Conservation (phyloP, 1,284 basidiomycete species). For the Cutaneotrichosporon cavernicola region DNA sequence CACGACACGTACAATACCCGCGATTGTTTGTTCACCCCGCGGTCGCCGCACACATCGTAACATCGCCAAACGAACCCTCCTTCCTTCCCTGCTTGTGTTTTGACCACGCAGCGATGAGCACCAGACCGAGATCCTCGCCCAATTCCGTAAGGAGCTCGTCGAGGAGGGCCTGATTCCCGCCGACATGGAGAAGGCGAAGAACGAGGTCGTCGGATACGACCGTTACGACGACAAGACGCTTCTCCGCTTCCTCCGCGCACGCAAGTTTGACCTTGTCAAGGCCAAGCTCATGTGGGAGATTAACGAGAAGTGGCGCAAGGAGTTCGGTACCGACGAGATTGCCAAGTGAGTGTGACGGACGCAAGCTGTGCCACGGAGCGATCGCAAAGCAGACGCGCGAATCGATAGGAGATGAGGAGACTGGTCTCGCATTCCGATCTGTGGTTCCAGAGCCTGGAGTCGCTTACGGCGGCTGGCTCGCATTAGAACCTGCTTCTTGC, state of each 20-base stretch:
- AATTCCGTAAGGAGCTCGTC: constrained; percentile 66
- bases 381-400: not conserved
- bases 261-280: constrained; percentile 83
- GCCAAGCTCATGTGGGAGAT: constrained; percentile 80
- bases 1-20: not conserved
- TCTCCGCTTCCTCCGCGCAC: constrained; percentile 84
- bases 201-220: constrained; percentile 55
- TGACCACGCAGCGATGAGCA: constrained; percentile 52
- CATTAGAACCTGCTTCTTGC: no score
- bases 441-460: not conserved
- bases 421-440: not conserved
- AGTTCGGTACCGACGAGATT: constrained; percentile 84
- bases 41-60: not conserved
- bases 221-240: constrained; percentile 77
- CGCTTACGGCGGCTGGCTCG: no score
- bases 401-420: not conserved
- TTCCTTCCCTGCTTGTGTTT: not conserved
- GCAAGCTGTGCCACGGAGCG: not conserved
- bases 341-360: constrained; percentile 61
- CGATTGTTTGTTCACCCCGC: not conserved
- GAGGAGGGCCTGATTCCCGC: constrained; percentile 44
- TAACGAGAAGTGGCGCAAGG: constrained; percentile 87
- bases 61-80: not conserved
- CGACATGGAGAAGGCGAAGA: constrained; percentile 41
- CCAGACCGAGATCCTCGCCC: constrained; percentile 70